phyloP scores from a whole-genome alignment of 176 grass and related monocot genomes.

The Eleusine coracana region DNA sequence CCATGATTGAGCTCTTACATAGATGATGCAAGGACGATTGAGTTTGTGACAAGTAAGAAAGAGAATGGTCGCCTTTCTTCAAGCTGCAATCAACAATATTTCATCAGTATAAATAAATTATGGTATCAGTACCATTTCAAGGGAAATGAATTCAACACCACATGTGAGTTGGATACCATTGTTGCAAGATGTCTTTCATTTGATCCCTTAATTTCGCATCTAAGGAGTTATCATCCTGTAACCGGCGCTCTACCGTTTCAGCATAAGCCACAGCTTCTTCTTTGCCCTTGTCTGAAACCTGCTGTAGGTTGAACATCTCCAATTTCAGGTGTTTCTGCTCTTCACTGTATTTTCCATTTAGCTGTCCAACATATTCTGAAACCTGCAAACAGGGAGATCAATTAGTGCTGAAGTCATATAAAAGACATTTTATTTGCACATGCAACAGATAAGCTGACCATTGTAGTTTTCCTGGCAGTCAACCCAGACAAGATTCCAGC shows the following conservation, averaged over 20 bases:
- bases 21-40: constrained; percentile 59
- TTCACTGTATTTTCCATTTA: constrained; percentile 59
- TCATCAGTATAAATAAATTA: constrained; percentile 38
- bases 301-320: constrained; percentile 55
- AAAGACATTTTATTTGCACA: background rate
- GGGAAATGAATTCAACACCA: constrained; percentile 21
- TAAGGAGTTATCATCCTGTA: constrained; percentile 47
- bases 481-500: constrained; percentile 62
- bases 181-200: constrained; percentile 54
- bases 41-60: constrained; percentile 59
- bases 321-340: constrained; percentile 44
- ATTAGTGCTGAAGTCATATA: constrained; percentile 14
- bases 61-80: constrained; percentile 48
- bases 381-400: constrained; percentile 50
- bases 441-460: constrained; percentile 53
- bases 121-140: constrained; percentile 20
- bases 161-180: constrained; percentile 54
- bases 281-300: constrained; percentile 53
- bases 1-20: constrained; percentile 46
- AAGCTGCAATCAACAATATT: constrained; percentile 53
- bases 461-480: constrained; percentile 56
- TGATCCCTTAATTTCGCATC: constrained; percentile 40
- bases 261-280: constrained; percentile 43
- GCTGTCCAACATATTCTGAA: constrained; percentile 48
- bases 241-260: constrained; percentile 45